Percentiles rank a stretch among this genome's conserved stretches.
phyloP scores from a whole-genome alignment of 2,329 filamentous ascomycete species.

The Diaporthe amygdali region DNA sequence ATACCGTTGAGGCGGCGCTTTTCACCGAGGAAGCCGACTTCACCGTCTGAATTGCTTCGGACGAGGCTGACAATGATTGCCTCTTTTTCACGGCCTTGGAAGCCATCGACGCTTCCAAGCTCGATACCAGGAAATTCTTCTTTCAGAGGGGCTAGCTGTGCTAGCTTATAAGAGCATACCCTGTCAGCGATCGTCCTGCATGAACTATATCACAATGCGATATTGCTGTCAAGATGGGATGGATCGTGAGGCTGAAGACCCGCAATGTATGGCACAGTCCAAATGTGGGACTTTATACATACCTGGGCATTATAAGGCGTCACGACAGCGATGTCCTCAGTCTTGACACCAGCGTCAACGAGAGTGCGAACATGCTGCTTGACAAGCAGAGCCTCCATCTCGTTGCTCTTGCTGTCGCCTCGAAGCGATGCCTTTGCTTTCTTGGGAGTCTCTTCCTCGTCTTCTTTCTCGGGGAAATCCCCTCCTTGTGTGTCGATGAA shows the following conservation, averaged over 20 bases:
- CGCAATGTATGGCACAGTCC: constrained; percentile 4
- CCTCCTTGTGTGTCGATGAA: constrained; percentile 98
- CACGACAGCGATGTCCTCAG: constrained; percentile 89
- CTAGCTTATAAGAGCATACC: constrained; percentile 58
- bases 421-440: constrained; percentile 51
- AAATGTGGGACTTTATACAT: constrained; percentile 28
- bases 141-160: constrained; percentile 79
- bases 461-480: constrained; percentile 82
- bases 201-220: constrained; percentile 16
- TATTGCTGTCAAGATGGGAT: constrained; percentile 3
- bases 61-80: constrained; percentile 94
- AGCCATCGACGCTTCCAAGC: constrained; percentile 95
- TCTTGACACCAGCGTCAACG: constrained; percentile 77
- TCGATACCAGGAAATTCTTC: constrained; percentile 85
- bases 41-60: constrained; percentile 82
- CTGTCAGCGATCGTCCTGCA: constrained; percentile 29
- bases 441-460: constrained; percentile 68
- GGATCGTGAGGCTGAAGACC: constrained; percentile 16
- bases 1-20: constrained; percentile 90
- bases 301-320: constrained; percentile 97
- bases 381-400: constrained; percentile 85
- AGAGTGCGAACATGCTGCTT: constrained; percentile 77
- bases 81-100: constrained; percentile 95
- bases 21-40: constrained; percentile 93
- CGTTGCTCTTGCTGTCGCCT: constrained; percentile 82